Base-by-base conservation (phyloP, 2,329 filamentous ascomycete species). In the Didymella sp. region DNA sequence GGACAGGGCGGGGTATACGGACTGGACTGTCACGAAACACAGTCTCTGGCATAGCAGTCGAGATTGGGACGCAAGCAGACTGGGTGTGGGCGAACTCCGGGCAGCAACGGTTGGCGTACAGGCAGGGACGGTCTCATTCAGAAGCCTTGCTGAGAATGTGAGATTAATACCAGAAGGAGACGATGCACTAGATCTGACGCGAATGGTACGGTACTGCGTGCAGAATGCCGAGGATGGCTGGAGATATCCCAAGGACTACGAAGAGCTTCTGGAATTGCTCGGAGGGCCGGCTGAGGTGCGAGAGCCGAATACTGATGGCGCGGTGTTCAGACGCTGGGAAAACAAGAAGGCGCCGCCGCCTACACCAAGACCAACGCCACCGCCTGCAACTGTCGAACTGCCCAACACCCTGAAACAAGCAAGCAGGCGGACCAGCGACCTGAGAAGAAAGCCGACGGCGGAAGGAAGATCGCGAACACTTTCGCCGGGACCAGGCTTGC, bases 151-250 rank as follows among this genome's bases (percentile, higher is more conserved):
- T 13, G 12, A 41, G 4, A 56, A 46, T 7, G 58, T 70, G 9
- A 60, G 63, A 28, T 21, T 30, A 11, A 54, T 64, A 28, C 66
- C 66, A 8, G 43, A 59, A 15, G 66, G 60, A 3, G 15, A 56
- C 13, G 67, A 69, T 47, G 66, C 67, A 4, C 46, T 68, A n/a
- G 66, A 71, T 44, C 50, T 70, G 24, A 71, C 69, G 1, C 59
- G 67, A 15, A 64, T 65, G 55, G 60, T 73, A 4, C n/a, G 45
- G n/a, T 61, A 68, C 40, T 60, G 57, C 19, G 7, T 64, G 1
- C 30, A 63, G 4, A 58, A 63, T 37, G 52, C 53, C 1, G 40
- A 62, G 2, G 60, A 70, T 31, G 35, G 45, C 1, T 71, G 62
- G 63, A 30, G 38, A 19, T 73, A 65, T 25, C 70, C 67, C 12